phyloP scores from a whole-genome alignment of 208 protist species.

The Leptomonas seymouri region DNA sequence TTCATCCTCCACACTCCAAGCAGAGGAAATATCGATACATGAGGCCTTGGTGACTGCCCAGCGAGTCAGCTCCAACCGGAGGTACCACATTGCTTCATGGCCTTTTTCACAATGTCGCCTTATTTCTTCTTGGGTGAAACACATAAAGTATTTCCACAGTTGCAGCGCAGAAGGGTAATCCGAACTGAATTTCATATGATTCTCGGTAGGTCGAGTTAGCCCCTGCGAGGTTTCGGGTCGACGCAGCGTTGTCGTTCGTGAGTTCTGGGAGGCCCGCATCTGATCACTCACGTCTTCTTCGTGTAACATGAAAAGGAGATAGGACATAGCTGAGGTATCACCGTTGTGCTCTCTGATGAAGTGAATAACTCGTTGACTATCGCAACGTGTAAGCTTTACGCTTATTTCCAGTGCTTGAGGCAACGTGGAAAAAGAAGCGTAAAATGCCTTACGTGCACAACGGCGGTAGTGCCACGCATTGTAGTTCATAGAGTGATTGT shows the following conservation, averaged over 20 bases:
- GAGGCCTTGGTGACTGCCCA: constrained; percentile 35
- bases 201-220: too few relatives aligned
- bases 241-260: not conserved
- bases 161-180: not conserved
- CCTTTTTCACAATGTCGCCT: constrained; percentile 69
- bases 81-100: constrained; percentile 70
- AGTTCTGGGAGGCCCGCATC: not conserved
- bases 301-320: constrained; percentile 63
- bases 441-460: not conserved
- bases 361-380: constrained; percentile 26
- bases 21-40: not conserved
- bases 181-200: not conserved
- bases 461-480: constrained; percentile 83
- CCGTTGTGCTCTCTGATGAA: constrained; percentile 69
- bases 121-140: constrained; percentile 51
- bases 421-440: not conserved
- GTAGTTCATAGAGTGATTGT: constrained; percentile 84
- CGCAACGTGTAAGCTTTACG: constrained; percentile 10
- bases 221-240: not conserved
- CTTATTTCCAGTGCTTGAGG: too few relatives aligned
- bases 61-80: constrained; percentile 61
- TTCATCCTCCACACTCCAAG: constrained; percentile 70
- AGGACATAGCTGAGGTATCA: constrained; percentile 58
- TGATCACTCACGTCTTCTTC: not conserved
- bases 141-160: constrained; percentile 32